Evolutionary conservation across 768 basidiomycete species (phyloP).

Genomic region (Panellus pusillus): DNA sequence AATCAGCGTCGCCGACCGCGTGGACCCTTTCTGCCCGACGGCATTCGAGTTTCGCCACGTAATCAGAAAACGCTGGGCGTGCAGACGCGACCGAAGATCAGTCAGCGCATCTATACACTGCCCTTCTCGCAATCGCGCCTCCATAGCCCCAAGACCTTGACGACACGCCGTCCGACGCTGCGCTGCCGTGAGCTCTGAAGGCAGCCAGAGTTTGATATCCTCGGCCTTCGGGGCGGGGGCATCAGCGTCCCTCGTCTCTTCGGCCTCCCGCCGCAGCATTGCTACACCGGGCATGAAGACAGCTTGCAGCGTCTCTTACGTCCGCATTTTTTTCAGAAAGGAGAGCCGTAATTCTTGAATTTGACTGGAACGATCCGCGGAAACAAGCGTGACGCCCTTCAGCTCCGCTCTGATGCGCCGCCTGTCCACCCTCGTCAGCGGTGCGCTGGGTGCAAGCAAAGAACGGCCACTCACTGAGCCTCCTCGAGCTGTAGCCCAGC

Average conservation of each 20-base stretch:
- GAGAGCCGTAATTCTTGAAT: background rate
- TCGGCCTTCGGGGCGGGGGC: background rate
- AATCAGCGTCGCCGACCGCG: conserved; percentile 9
- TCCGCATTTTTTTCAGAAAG: background rate
- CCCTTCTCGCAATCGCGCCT: background rate
- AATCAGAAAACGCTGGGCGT: conserved; percentile 9
- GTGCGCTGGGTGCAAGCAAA: no score
- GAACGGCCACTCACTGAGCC: background rate
- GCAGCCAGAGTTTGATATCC: conserved; percentile 12
- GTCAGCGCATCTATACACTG: conserved; percentile 6
- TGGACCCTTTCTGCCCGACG: conserved; percentile 1
- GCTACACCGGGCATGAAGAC: conserved; percentile 4
- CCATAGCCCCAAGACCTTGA: background rate
- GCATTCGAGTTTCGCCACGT: conserved; percentile 4
- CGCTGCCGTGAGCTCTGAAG: background rate
- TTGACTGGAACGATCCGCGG: background rate
- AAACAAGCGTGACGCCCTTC: background rate
- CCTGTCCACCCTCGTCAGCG: no score
- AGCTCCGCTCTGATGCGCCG: background rate
- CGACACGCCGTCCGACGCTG: background rate
- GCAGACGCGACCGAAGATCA: background rate
- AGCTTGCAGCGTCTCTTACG: background rate
- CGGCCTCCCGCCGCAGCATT: background rate
- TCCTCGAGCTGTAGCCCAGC: conserved; percentile 4
- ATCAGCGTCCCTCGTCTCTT: background rate